Evolutionary conservation across 2,329 filamentous ascomycete genomes (phyloP), one percentile per base, ranked within the genome.

Genomic region (Talaromyces atroroseus): DNA sequence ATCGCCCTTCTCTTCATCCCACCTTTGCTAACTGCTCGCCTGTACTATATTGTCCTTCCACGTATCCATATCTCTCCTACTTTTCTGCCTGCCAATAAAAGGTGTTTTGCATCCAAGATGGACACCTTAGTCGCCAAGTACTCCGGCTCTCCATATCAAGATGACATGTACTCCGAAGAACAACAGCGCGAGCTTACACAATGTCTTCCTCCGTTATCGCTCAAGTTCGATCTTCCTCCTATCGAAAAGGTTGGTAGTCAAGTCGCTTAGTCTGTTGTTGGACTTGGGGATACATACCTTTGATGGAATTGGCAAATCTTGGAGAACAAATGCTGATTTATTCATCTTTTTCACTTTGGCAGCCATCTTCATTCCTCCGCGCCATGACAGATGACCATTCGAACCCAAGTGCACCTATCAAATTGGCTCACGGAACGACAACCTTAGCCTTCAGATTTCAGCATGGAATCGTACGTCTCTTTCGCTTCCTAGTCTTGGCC

Each of bases 371-470:
- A 68, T 99, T 94, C 88, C 90, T 99, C 69, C 92, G 94, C 72
- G 90, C 94, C 66, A 90, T 90, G 75, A 97, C 94, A 65, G 94
- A 99, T 80, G 94, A 99, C 83, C 87, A 92, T 76, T 87, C 91
- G 67, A 99, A 99, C 81, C 91, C 94, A 59, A 85, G 89, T 77
- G 96, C 92, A 77, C 94, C 94, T 66, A 99, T 99, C 83, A 99
- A 99, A 83, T 92, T 99, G 68, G 94, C 94, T 62, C 94, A 99
- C 84, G 94, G 94, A 71, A 99, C 94, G 60, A 99, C 94, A 58
- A 99, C 94, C 52, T 86, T 99, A 60, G 92, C 92, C 61, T 99
- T 99, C 83, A 87, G 92, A 72, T 99, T 97, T 82, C 86, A 97
- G 78, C 92, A 92, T 68, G 94, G 94, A 71, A 97, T 99, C 77